These are phyloP conservation scores for Salix udensis DNA, from an alignment of 345 rosid species.

Conservation along the genomic window DNA sequence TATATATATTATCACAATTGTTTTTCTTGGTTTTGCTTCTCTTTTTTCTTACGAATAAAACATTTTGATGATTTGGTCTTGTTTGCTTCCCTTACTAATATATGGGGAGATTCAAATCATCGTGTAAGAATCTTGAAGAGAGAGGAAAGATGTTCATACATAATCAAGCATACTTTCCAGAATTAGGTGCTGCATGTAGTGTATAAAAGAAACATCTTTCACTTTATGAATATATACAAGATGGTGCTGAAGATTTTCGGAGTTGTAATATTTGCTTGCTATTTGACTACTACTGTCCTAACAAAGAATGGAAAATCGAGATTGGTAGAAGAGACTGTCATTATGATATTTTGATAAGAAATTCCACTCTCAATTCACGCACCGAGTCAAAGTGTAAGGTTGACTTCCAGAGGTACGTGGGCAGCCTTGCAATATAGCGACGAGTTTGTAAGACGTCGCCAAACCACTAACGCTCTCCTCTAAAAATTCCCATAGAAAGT, in stretches of 20 bases:
- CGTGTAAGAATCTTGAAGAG: not conserved
- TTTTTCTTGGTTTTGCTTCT: not conserved
- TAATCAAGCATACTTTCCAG: not conserved
- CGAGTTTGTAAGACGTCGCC: not conserved
- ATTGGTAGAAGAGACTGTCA: not conserved
- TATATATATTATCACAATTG: not conserved
- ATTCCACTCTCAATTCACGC: no score
- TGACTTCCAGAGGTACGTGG: no score
- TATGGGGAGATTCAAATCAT: not conserved
- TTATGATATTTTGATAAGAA: no score
- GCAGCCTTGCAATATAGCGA: not conserved
- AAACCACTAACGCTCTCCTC: not conserved
- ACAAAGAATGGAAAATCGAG: not conserved
- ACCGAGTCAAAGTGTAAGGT: no score
- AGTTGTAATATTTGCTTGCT: not conserved
- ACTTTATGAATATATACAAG: no score
- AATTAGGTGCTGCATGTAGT: no score
- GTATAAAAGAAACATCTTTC: no score
- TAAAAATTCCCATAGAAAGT: no score
- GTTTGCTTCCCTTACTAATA: not conserved
- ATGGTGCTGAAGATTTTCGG: no score
- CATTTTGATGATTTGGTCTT: no score
- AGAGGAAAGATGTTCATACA: not conserved
- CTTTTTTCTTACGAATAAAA: not conserved
- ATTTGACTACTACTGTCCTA: not conserved